phyloP scores from a whole-genome alignment of 1,139 yeast species.

The Lizanozyma gosingica region DNA sequence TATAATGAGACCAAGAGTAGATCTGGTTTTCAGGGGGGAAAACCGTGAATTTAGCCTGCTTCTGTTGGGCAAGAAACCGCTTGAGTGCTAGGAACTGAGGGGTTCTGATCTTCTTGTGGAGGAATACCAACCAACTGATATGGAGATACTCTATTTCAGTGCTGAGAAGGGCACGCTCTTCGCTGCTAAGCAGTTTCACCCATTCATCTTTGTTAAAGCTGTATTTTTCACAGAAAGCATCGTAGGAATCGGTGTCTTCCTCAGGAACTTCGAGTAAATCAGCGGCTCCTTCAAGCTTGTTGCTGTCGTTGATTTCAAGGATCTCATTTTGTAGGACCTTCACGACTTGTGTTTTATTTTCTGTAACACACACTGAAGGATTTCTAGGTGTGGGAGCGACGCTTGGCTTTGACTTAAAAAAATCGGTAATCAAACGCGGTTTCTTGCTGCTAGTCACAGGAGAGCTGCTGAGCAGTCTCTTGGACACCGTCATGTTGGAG shows the following conservation, averaged over 20 bases:
- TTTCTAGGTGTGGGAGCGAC: too few species aligned
- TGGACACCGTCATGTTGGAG: background rate
- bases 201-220: slow-evolving; percentile 46
- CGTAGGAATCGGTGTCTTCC: background rate
- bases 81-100: slow-evolving; percentile 80
- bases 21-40: slow-evolving; percentile 75
- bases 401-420: too few species aligned
- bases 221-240: background rate
- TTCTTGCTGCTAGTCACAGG: background rate
- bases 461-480: background rate
- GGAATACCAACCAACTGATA: slow-evolving; percentile 64
- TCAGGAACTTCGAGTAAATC: too few species aligned
- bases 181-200: slow-evolving; percentile 42
- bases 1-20: slow-evolving; percentile 89
- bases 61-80: slow-evolving; percentile 37
- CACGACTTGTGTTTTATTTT: too few species aligned
- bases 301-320: too few species aligned
- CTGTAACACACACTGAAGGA: too few species aligned
- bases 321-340: too few species aligned
- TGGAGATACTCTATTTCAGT: slow-evolving; percentile 68
- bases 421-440: slow-evolving; percentile 4
- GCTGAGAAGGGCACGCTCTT: slow-evolving; percentile 45
- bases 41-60: slow-evolving; percentile 33
- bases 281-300: too few species aligned
- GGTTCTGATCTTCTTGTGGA: slow-evolving; percentile 68